A percentile compares a stretch with the other conserved stretches of the same genome.
These are phyloP conservation scores for Phytophthora pseudosyringae DNA, from an alignment of 352 stramenopile species.

Conservation along the genomic window DNA sequence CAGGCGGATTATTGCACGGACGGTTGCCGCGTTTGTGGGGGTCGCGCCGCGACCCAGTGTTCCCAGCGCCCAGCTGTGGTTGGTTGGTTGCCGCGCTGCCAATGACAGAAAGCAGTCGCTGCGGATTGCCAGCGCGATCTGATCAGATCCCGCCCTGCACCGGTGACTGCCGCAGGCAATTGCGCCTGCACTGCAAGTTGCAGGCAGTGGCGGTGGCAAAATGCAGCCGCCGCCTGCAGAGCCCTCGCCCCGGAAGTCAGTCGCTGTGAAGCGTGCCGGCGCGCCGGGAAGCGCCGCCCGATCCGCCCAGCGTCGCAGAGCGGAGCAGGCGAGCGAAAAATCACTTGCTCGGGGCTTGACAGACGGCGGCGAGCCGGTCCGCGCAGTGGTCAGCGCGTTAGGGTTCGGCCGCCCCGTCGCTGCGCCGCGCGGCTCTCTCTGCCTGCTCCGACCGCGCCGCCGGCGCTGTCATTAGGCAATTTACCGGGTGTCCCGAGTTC, in stretches of 20 bases:
- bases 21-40: slow-evolving; percentile 12
- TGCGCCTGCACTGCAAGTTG: no score
- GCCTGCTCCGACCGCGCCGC: slow-evolving; percentile 14
- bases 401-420: slow-evolving; percentile 19
- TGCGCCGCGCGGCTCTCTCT: slow-evolving; percentile 25
- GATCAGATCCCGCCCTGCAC: slow-evolving; percentile 31
- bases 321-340: slow-evolving; percentile 19
- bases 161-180: neutral
- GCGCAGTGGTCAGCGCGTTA: slow-evolving; percentile 30
- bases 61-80: slow-evolving; percentile 26
- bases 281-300: slow-evolving; percentile 15
- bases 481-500: slow-evolving; percentile 18
- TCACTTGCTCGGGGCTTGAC: slow-evolving; percentile 23
- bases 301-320: slow-evolving; percentile 26
- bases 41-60: neutral
- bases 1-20: slow-evolving; percentile 7
- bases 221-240: neutral
- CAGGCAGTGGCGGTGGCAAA: slow-evolving; percentile 3
- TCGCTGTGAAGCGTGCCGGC: slow-evolving; percentile 21
- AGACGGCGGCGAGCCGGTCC: slow-evolving; percentile 22
- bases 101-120: slow-evolving; percentile 1
- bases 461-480: slow-evolving; percentile 26
- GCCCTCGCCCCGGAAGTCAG: slow-evolving; percentile 9
- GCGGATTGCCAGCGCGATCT: slow-evolving; percentile 12
- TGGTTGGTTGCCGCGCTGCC: slow-evolving; percentile 7